phyloP scores from a whole-genome alignment of 306 rosid species.

The Rubus parviflorus region DNA sequence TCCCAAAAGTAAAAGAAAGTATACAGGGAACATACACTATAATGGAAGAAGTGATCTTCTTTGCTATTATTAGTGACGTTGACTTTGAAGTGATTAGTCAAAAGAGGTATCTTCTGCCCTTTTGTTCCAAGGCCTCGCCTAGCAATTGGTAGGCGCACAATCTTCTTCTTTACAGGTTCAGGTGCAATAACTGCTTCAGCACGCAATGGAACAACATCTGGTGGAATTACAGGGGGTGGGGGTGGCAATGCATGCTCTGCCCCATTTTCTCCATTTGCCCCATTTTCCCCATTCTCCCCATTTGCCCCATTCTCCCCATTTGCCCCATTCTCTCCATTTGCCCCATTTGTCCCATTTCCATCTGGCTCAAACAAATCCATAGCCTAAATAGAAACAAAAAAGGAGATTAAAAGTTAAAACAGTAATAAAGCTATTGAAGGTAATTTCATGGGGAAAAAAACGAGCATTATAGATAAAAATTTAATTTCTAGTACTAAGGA shows the following conservation, averaged over 20 bases:
- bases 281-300: background rate
- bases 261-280: conserved; percentile 13
- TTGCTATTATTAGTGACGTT: conserved; percentile 37
- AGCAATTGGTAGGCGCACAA: conserved; percentile 59
- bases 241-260: conserved; percentile 56
- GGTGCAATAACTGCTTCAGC: conserved; percentile 33
- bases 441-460: background rate
- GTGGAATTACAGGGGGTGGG: conserved; percentile 78
- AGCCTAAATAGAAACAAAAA: conserved; percentile 6
- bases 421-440: background rate
- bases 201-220: conserved; percentile 52
- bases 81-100: conserved; percentile 83
- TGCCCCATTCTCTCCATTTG: background rate
- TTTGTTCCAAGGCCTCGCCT: conserved; percentile 59
- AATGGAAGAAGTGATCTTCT: conserved; percentile 73
- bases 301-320: conserved; percentile 11
- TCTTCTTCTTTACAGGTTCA: conserved; percentile 60
- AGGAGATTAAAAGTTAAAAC: background rate
- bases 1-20: background rate
- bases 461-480: background rate
- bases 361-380: conserved; percentile 59
- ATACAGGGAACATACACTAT: conserved; percentile 57
- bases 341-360: conserved; percentile 32
- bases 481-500: background rate
- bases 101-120: conserved; percentile 56